Percentiles rank a stretch among this genome's conserved stretches.
phyloP scores from a whole-genome alignment of 179 eudicot genomes.

The Patellifolia procumbens region DNA sequence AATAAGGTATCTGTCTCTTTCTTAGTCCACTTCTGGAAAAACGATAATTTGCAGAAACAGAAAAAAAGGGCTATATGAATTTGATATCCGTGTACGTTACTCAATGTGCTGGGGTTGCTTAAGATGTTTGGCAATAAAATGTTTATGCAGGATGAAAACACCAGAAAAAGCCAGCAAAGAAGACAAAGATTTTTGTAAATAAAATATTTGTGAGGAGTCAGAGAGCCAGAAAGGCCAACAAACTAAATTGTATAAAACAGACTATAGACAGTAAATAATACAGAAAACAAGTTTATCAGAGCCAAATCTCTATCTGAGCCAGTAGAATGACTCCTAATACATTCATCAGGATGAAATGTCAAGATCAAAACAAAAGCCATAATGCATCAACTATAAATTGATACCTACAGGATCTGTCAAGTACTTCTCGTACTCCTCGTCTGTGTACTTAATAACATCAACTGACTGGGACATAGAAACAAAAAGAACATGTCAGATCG shows the following conservation, averaged over 20 bases:
- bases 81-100: not conserved
- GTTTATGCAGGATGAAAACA: slow-evolving; percentile 5
- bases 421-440: slow-evolving; percentile 88
- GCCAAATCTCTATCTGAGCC: slow-evolving; percentile 1
- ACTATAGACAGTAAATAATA: not conserved
- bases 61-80: not conserved
- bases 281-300: not conserved
- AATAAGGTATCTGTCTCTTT: slow-evolving; percentile 93
- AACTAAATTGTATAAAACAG: not conserved
- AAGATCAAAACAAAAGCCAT: not conserved
- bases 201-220: not conserved
- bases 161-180: not conserved
- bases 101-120: not conserved
- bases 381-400: slow-evolving; percentile 23
- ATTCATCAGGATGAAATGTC: not conserved
- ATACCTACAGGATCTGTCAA: slow-evolving; percentile 84
- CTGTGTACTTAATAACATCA: slow-evolving; percentile 80
- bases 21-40: slow-evolving; percentile 78
- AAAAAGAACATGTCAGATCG: slow-evolving; percentile 10
- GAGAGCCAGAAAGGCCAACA: not conserved
- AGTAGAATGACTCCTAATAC: not conserved
- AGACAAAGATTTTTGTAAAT: not conserved
- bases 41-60: not conserved
- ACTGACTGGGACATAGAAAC: slow-evolving; percentile 63
- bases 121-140: slow-evolving; percentile 3